Base-by-base conservation (phyloP, 2,329 filamentous ascomycete genomes). In the Hymenoscyphus scutula region DNA sequence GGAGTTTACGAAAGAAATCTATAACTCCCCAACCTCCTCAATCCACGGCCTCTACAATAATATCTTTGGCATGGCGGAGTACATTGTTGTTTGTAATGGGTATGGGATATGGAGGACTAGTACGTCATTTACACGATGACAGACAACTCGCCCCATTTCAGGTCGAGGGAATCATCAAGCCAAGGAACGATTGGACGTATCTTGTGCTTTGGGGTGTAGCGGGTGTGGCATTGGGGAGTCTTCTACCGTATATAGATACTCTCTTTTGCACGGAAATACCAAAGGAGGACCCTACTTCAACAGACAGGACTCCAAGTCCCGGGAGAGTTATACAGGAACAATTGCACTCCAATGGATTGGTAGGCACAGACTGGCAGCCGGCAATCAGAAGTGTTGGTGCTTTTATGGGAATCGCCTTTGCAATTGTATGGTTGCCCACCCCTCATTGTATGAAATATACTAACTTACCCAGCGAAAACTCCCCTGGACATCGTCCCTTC, bases 401-500 rank as follows among this genome's bases (percentile, higher is more conserved):
- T 2, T 90, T 91, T 76, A 81, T 90, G 7, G 88, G 89, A 19
- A 88, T 91, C 74, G 87, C 88, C 4, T 91, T 89, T 76, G 88
- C 88, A 32, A 96, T 99, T 80, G 92, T 96, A 79, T 80, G 89
- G 82, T 13, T 19, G 11, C 11, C 23, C 45, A 37, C 30, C 38
- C 30, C n/a, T 54, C 41, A 29, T 45, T 56, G 27, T 5, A 29
- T 51, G 25, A 13, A 60, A 27, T 1, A n/a, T 51, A 60, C 64
- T 68, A 64, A 68, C 65, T 58, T 54, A 56, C 56, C 56, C 70
- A 96, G 91, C 89, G 95, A 67, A 91, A 90, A 76, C 84, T 97
- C 10, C 90, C 92, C 1, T 99, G 95, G 95, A 85, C 93, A 70
- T 97, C 93, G 8, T 95, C 92, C 1, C 85, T 97, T n/a, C 95